Evolutionary conservation across 2,329 filamentous ascomycete genomes (phyloP).

Genomic region (Sclerotiophoma versabilis): DNA sequence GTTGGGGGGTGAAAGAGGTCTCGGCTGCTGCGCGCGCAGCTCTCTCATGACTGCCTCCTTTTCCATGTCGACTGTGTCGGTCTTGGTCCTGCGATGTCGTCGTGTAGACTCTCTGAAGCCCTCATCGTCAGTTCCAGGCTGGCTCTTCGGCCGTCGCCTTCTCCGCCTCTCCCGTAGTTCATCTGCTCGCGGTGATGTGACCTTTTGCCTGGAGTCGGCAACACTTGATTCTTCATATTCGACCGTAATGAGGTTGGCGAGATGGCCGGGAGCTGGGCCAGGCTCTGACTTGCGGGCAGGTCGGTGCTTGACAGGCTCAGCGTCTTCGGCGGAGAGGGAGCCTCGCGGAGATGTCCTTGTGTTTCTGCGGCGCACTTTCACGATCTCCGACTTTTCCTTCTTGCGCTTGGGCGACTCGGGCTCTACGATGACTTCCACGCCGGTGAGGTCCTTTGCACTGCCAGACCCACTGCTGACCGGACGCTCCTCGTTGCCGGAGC

Average conservation of each 20-base stretch:
- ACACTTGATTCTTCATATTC: conserved; percentile 37
- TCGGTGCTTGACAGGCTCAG: conserved; percentile 27
- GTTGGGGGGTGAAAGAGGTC: conserved; percentile 44
- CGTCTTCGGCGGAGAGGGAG: conserved; percentile 44
- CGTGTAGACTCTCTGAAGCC: conserved; percentile 30
- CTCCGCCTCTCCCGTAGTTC: conserved; percentile 40
- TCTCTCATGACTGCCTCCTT: conserved; percentile 29
- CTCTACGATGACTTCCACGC: conserved; percentile 25
- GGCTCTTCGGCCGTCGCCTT: conserved; percentile 36
- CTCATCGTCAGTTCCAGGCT: conserved; percentile 36
- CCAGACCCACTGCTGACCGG: conserved; percentile 45
- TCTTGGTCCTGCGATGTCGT: conserved; percentile 36
- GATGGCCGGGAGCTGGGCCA: conserved; percentile 29
- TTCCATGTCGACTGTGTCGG: conserved; percentile 32
- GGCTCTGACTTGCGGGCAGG: conserved; percentile 34
- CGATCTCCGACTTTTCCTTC: conserved; percentile 31
- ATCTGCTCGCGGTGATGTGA: conserved; percentile 25
- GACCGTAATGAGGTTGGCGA: conserved; percentile 34
- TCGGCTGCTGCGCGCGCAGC: conserved; percentile 16
- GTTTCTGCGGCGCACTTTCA: conserved; percentile 37
- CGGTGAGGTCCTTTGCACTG: conserved; percentile 34
- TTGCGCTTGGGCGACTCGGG: conserved; percentile 30
- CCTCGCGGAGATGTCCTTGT: conserved; percentile 40
- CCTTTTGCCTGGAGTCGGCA: conserved; percentile 19
- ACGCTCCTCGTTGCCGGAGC: conserved; percentile 41